Percentiles rank a stretch among this genome's conserved stretches.
Conservation (phyloP, 306 rosid species). For the Prosopis cineraria region DNA sequence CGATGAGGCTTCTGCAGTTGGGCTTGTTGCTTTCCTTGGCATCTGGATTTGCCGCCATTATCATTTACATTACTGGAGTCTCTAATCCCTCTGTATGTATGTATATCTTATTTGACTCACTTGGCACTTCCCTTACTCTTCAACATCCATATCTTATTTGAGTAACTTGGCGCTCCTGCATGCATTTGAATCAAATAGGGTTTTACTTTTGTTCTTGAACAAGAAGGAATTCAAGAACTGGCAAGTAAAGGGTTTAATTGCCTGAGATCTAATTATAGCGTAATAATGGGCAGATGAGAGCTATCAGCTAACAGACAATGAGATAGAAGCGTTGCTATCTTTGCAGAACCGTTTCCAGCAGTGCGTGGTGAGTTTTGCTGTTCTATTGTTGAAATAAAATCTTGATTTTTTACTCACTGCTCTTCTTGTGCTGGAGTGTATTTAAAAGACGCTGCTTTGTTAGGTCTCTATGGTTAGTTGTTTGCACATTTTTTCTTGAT, state of each 20-base stretch:
- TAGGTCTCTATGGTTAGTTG: neutral
- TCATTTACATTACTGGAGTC: conserved; percentile 46
- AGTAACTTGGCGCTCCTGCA: neutral
- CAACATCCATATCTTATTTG: neutral
- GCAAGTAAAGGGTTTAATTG: neutral
- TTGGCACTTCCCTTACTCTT: neutral
- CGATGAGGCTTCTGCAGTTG: conserved; percentile 49
- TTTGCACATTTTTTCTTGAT: neutral
- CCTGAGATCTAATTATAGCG: conserved; percentile 13
- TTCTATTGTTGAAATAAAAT: neutral
- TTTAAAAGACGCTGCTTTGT: neutral
- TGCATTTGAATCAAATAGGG: neutral
- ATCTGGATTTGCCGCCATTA: conserved; percentile 56
- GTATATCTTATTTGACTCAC: conserved; percentile 25
- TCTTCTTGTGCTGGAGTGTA: neutral
- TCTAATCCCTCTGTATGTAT: conserved; percentile 57
- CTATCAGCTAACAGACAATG: conserved; percentile 60
- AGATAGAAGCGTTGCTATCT: conserved; percentile 64
- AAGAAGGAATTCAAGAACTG: neutral
- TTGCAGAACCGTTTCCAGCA: conserved; percentile 70
- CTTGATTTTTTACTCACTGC: neutral
- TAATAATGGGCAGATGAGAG: conserved; percentile 44
- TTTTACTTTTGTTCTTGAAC: neutral
- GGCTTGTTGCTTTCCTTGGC: conserved; percentile 48
- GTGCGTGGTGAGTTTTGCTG: conserved; percentile 79